Percentiles rank a stretch among this genome's conserved stretches.
Evolutionary conservation across 1,284 basidiomycete genomes (phyloP).

Genomic region (Austropuccinia psidii): DNA sequence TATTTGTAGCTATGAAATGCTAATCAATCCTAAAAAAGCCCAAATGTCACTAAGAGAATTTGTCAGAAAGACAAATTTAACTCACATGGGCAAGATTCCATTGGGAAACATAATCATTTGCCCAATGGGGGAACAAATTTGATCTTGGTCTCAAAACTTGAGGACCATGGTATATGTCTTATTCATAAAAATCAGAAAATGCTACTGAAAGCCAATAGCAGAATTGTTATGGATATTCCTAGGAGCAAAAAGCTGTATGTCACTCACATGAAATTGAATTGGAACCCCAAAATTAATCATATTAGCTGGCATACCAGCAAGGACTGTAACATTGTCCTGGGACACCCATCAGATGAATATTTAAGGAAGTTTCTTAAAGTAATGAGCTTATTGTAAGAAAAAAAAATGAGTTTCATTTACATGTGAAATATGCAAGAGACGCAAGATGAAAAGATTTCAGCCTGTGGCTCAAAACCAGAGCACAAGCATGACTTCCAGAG

Average conservation of each 20-base stretch:
- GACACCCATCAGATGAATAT: neutral
- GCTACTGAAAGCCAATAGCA: neutral
- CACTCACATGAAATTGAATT: no score
- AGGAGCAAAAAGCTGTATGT: neutral
- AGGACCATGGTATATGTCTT: neutral
- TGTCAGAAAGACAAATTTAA: no score
- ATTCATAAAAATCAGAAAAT: neutral
- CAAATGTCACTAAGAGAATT: no score
- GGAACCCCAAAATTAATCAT: no score
- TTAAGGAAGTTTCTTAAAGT: slow-evolving; percentile 1
- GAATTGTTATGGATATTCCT: neutral
- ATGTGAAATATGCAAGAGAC: neutral
- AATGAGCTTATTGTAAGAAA: neutral
- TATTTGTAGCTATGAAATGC: no score
- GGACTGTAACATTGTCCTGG: neutral
- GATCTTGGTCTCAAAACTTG: neutral
- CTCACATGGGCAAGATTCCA: neutral
- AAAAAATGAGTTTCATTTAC: neutral
- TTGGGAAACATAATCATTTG: neutral
- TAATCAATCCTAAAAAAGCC: no score
- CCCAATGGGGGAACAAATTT: neutral
- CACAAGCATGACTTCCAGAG: no score
- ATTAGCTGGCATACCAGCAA: no score
- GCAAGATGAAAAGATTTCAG: neutral
- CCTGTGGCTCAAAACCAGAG: no score